Evolutionary conservation across 345 rosid species (phyloP).

Genomic region (Acer campestre): DNA sequence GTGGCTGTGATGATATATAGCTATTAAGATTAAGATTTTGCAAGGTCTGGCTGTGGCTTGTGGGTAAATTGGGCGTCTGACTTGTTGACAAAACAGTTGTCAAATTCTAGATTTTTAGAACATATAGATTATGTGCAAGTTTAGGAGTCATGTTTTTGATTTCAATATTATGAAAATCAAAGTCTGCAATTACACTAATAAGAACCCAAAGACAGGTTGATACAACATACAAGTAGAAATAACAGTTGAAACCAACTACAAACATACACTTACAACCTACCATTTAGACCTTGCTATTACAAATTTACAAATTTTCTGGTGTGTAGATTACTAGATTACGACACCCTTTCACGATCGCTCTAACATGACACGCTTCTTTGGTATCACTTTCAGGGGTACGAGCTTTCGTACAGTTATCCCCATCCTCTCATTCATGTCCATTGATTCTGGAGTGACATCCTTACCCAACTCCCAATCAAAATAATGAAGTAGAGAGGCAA

Average conservation of each 20-base stretch:
- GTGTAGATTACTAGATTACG: too few relatives aligned
- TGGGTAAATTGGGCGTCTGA: too few relatives aligned
- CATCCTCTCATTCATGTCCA: conserved; percentile 38
- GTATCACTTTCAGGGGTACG: conserved; percentile 36
- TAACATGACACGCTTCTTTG: conserved; percentile 20
- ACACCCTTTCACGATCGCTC: not conserved
- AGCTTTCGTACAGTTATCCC: conserved; percentile 39
- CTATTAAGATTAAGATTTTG: too few relatives aligned
- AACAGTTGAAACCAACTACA: not conserved
- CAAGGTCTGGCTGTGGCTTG: too few relatives aligned
- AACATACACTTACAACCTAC: too few relatives aligned
- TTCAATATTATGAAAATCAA: not conserved
- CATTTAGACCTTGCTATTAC: too few relatives aligned
- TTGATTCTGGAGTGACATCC: conserved; percentile 21
- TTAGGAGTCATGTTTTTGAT: too few relatives aligned
- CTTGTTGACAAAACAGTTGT: too few relatives aligned
- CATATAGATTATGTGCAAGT: too few relatives aligned
- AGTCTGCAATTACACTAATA: not conserved
- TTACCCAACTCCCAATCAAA: conserved; percentile 43
- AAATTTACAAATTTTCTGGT: too few relatives aligned
- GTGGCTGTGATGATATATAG: too few relatives aligned
- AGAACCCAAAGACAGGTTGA: not conserved
- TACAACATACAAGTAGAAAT: not conserved
- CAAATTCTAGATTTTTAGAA: too few relatives aligned
- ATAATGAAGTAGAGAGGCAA: conserved; percentile 31